Conservation (phyloP, 2,329 filamentous ascomycete species). For the Parastagonospora avenae region DNA sequence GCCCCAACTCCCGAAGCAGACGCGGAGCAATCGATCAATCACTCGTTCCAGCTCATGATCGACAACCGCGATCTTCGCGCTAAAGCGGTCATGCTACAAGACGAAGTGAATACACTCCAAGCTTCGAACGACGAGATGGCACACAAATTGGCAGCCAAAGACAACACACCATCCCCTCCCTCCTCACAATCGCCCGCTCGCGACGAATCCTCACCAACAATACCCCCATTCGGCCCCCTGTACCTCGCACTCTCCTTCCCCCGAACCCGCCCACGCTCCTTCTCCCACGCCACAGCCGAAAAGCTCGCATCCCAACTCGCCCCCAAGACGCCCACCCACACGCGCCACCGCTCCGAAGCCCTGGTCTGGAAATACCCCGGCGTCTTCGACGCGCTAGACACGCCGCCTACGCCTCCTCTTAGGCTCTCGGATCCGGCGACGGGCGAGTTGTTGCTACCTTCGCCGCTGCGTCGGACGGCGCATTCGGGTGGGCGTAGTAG, state of each 20-base stretch:
- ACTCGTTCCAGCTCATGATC: conserved; percentile 3
- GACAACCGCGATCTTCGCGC: conserved; percentile 9
- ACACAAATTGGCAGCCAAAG: conserved; percentile 3
- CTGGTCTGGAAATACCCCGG: conserved; percentile 11
- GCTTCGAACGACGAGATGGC: conserved; percentile 12
- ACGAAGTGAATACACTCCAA: conserved; percentile 6
- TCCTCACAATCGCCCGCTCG: not conserved
- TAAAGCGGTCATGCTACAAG: conserved; percentile 3
- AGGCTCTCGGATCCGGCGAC: not conserved
- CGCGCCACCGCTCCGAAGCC: conserved; percentile 2
- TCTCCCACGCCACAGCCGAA: not conserved
- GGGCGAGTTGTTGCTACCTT: not conserved
- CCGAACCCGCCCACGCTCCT: not conserved
- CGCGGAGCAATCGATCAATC: conserved; percentile 2
- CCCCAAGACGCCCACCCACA: not conserved
- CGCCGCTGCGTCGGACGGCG: too few species aligned
- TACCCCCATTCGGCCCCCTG: not conserved
- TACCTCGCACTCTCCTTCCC: not conserved
- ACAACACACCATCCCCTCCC: not conserved
- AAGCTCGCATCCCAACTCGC: not conserved
- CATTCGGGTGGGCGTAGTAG: not conserved
- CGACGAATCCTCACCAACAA: too few species aligned
- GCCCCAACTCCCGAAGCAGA: not conserved
- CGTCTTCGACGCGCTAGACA: conserved; percentile 3
- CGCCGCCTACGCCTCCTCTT: not conserved